phyloP scores from a whole-genome alignment of 2,329 filamentous ascomycete species.

The Neodidymelliopsis sp. region DNA sequence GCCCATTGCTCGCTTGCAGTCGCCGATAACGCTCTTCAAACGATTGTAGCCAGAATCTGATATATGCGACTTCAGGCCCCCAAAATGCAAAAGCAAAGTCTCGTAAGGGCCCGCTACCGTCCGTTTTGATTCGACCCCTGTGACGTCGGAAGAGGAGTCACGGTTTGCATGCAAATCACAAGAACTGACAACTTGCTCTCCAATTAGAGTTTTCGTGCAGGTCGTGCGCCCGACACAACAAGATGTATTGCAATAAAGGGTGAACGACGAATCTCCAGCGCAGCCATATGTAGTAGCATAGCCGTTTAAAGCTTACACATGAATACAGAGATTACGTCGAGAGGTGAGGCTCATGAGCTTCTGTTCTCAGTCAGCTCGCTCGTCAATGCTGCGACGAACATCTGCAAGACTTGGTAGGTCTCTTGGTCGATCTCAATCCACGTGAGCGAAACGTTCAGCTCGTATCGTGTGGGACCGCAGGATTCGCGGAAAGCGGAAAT shows the following conservation, averaged over 20 bases:
- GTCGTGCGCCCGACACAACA: not conserved
- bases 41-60: slow-evolving; percentile 4
- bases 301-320: too few species aligned
- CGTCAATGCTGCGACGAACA: not conserved
- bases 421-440: not conserved
- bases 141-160: too few species aligned
- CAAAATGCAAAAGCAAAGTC: slow-evolving; percentile 13
- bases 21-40: slow-evolving; percentile 14
- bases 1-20: slow-evolving; percentile 14
- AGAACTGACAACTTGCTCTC: too few species aligned
- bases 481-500: not conserved
- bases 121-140: not conserved
- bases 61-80: not conserved
- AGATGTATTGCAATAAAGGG: not conserved
- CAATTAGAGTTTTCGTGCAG: not conserved
- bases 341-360: not conserved
- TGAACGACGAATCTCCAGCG: too few species aligned
- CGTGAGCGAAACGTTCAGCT: slow-evolving; percentile 8
- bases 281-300: too few species aligned
- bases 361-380: not conserved
- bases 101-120: not conserved
- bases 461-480: not conserved
- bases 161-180: too few species aligned
- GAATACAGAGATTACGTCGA: too few species aligned
- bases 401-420: not conserved